Percentiles rank a stretch among this genome's conserved stretches.
Evolutionary conservation across 306 rosid genomes (phyloP).

Genomic region (Gleditsia sinensis): DNA sequence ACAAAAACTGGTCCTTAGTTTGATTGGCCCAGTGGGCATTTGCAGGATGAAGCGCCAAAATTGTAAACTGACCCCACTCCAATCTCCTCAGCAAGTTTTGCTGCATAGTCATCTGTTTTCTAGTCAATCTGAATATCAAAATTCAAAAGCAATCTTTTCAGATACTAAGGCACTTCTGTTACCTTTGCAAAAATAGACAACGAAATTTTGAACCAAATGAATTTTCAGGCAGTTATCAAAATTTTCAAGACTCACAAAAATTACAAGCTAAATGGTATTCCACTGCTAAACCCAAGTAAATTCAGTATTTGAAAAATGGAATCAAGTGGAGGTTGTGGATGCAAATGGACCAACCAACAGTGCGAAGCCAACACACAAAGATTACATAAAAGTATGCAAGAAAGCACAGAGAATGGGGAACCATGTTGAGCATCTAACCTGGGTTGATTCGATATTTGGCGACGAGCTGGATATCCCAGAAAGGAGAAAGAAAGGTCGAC

Average conservation of each 20-base stretch:
- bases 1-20: too few species aligned
- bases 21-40: too few species aligned
- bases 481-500: neutral
- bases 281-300: neutral
- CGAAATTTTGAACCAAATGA: too few species aligned
- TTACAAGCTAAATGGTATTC: neutral
- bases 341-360: neutral
- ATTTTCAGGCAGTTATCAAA: too few species aligned
- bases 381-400: neutral
- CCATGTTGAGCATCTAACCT: neutral
- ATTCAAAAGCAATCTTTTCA: too few species aligned
- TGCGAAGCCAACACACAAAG: neutral
- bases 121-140: too few species aligned
- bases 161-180: too few species aligned
- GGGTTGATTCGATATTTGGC: neutral
- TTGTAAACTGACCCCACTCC: too few species aligned
- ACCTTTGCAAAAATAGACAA: too few species aligned
- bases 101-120: too few species aligned
- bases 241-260: neutral
- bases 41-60: too few species aligned
- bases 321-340: neutral
- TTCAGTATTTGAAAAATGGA: neutral
- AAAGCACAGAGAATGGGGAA: neutral
- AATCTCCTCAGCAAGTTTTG: too few species aligned
- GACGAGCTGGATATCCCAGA: neutral